Evolutionary conservation across 108 stramenopile genomes (phyloP), one percentile per base, ranked within the genome.

Genomic region (Skeletonema grethae): DNA sequence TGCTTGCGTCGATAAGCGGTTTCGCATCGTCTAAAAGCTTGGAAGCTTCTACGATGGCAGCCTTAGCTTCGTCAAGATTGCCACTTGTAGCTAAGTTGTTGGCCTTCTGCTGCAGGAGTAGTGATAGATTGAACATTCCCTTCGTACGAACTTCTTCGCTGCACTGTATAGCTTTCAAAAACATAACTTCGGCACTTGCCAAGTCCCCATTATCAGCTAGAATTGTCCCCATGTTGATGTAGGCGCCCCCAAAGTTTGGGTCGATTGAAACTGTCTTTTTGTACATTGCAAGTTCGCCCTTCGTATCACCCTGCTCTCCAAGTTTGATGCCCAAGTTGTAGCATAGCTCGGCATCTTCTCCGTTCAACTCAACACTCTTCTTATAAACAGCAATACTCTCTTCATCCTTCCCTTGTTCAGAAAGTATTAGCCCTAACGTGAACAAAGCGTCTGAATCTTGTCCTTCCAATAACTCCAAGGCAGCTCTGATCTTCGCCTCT

Each of bases 401-500:
- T 0, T 80, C 76, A 48, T 77, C 82, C 36, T 73, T 67, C 18
- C 82, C 86, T 46, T 77, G 76, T 65, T 84, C 84, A 0, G 79
- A 82, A 13, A 86, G 64, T 6, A 89, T 57, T 0, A 86, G 46
- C 5, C 88, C 88, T 36, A 89, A 60, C 13, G 74, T 80, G 67
- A 89, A 89, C 24, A 89, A 66, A 25, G 84, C 88, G 43, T 89
- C 88, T 0, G 81, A 83, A 68, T 89, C 88, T 53, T 82, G 72
- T 30, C 75, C 62, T 55, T 84, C 83, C 41, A 89, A 46, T 28
- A 86, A 72, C 20, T 86, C 82, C 43, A 89, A 71, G 9, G 84
- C 82, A 25, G 59, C 18, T 10, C 75, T 70, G 28, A 89, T 76
- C 60, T 66, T 76, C 45, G 39, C 45, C 64, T 86, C 86, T 1